Conservation (phyloP, 768 basidiomycete genomes). For the Calocybe gangraenosa region DNA sequence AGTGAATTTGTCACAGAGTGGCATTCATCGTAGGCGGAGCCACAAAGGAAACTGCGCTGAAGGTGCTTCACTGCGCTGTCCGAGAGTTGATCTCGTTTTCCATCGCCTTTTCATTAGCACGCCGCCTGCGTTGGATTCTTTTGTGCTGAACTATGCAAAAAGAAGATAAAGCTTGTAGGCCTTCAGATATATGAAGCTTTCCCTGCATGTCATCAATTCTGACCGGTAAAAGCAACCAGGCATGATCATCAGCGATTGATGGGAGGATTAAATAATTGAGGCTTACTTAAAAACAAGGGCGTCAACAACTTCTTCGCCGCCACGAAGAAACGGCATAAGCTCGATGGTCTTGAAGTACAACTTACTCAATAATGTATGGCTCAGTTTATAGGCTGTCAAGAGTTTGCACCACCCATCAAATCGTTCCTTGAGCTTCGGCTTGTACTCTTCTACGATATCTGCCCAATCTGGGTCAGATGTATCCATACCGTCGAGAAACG, state of each 20-base stretch:
- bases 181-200: constrained; percentile 49
- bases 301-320: constrained; percentile 25
- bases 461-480: constrained; percentile 52
- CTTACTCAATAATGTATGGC: constrained; percentile 26
- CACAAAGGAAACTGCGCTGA: too few species aligned
- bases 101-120: too few species aligned
- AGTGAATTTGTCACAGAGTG: too few species aligned
- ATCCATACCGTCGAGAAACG: constrained; percentile 51
- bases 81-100: too few species aligned
- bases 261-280: neutral
- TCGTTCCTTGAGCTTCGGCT: constrained; percentile 51
- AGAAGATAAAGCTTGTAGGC: constrained; percentile 38
- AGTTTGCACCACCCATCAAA: constrained; percentile 55
- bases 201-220: constrained; percentile 50
- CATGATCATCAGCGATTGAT: neutral
- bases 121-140: constrained; percentile 24
- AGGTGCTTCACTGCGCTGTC: too few species aligned
- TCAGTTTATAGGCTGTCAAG: constrained; percentile 27
- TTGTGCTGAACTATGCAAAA: constrained; percentile 52
- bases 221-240: neutral
- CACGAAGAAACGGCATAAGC: constrained; percentile 55
- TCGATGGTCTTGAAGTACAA: constrained; percentile 42
- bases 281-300: too few species aligned
- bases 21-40: too few species aligned
- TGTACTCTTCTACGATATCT: constrained; percentile 57